Percentiles rank a stretch among this genome's conserved stretches.
phyloP scores from a whole-genome alignment of 495 filamentous ascomycete genomes.

The Xylaria bambusicola region DNA sequence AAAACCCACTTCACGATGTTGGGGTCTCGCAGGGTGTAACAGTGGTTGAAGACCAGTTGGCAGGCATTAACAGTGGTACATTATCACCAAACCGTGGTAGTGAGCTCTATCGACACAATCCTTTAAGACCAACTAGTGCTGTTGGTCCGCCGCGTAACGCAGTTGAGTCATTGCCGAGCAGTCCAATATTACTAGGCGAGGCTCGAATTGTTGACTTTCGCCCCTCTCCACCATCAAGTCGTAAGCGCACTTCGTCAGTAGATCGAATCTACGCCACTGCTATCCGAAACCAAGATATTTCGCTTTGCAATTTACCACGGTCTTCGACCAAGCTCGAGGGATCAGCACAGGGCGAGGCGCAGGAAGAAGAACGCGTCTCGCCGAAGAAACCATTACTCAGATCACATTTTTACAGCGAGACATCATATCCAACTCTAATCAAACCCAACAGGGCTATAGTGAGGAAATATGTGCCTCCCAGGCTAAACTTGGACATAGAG shows the following conservation, averaged over 20 bases:
- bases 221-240: constrained; percentile 9
- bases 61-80: not conserved
- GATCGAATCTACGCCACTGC: constrained; percentile 29
- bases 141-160: constrained; percentile 7
- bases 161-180: constrained; percentile 22
- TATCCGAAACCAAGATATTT: constrained; percentile 29
- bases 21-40: constrained; percentile 7
- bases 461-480: constrained; percentile 21
- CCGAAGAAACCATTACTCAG: constrained; percentile 4
- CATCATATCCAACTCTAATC: constrained; percentile 24
- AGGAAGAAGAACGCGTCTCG: not conserved
- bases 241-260: constrained; percentile 25
- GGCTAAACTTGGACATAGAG: constrained; percentile 20
- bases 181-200: constrained; percentile 26
- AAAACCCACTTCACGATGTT: not conserved
- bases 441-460: constrained; percentile 22
- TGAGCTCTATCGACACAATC: constrained; percentile 8
- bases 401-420: constrained; percentile 22
- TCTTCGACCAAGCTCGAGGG: constrained; percentile 2
- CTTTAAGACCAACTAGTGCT: constrained; percentile 19
- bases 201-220: constrained; percentile 29
- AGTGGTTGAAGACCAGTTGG: constrained; percentile 11
- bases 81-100: not conserved
- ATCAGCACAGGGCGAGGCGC: not conserved
- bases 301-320: constrained; percentile 19